Conservation (phyloP, 441 rosid genomes). For the Gossypium davidsonii region DNA sequence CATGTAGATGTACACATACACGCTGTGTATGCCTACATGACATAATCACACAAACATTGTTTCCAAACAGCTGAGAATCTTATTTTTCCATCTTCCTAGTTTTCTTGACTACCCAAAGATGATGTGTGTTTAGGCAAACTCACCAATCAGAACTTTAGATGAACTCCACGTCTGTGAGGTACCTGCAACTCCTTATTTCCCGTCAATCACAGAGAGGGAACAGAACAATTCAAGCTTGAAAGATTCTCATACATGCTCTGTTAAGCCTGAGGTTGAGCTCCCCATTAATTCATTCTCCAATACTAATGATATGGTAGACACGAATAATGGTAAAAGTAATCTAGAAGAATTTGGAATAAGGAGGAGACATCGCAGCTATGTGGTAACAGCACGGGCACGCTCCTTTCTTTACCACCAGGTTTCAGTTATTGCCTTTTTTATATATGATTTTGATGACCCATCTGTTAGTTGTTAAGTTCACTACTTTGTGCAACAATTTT, state of each 20-base stretch:
- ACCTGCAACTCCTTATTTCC: slow-evolving; percentile 63
- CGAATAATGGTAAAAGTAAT: slow-evolving; percentile 22
- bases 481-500: not conserved
- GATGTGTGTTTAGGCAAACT: slow-evolving; percentile 52
- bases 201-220: slow-evolving; percentile 45
- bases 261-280: slow-evolving; percentile 17
- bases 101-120: slow-evolving; percentile 4
- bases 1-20: no score
- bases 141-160: slow-evolving; percentile 74
- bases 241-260: slow-evolving; percentile 25
- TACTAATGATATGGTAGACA: slow-evolving; percentile 10
- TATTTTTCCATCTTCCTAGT: not conserved
- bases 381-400: slow-evolving; percentile 66
- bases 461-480: not conserved
- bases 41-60: not conserved
- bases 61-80: not conserved
- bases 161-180: slow-evolving; percentile 69
- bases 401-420: slow-evolving; percentile 96
- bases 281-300: slow-evolving; percentile 21
- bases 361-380: slow-evolving; percentile 55
- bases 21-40: not conserved
- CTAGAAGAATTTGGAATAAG: slow-evolving; percentile 54
- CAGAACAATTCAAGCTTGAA: slow-evolving; percentile 23
- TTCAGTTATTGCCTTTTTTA: not conserved
- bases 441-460: not conserved